phyloP scores from a whole-genome alignment of 2,329 filamentous ascomycete genomes.

The Botrytis aclada region DNA sequence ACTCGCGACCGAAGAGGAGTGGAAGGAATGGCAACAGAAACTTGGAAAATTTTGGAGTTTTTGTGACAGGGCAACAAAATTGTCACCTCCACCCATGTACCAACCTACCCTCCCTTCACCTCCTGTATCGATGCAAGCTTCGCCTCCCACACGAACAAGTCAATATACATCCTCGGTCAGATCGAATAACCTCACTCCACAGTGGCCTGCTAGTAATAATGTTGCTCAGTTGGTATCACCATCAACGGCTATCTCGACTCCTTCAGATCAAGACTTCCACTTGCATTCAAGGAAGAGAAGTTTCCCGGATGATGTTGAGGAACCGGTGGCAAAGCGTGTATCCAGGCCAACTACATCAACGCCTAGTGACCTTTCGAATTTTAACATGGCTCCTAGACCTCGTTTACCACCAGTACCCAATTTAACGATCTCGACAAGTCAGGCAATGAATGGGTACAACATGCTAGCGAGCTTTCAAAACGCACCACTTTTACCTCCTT shows the following conservation, averaged over 20 bases:
- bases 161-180: slow-evolving; percentile 39
- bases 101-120: slow-evolving; percentile 49
- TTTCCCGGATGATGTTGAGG: slow-evolving; percentile 51
- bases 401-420: slow-evolving; percentile 66
- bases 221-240: slow-evolving; percentile 37
- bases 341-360: slow-evolving; percentile 28
- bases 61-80: slow-evolving; percentile 34
- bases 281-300: slow-evolving; percentile 52
- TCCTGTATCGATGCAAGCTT: slow-evolving; percentile 48
- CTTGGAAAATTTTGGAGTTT: slow-evolving; percentile 80
- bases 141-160: slow-evolving; percentile 43
- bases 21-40: slow-evolving; percentile 82
- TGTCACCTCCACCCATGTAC: slow-evolving; percentile 36
- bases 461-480: slow-evolving; percentile 27
- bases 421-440: slow-evolving; percentile 48
- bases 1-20: slow-evolving; percentile 79
- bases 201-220: slow-evolving; percentile 40
- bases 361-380: slow-evolving; percentile 18
- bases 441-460: slow-evolving; percentile 31
- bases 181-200: slow-evolving; percentile 33
- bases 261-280: slow-evolving; percentile 40
- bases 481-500: slow-evolving; percentile 34
- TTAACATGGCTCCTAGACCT: slow-evolving; percentile 36
- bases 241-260: slow-evolving; percentile 35
- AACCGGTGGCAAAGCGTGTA: slow-evolving; percentile 53